Base-by-base conservation (phyloP, 2,329 filamentous ascomycete species). In the Rhynchosporium secalis region DNA sequence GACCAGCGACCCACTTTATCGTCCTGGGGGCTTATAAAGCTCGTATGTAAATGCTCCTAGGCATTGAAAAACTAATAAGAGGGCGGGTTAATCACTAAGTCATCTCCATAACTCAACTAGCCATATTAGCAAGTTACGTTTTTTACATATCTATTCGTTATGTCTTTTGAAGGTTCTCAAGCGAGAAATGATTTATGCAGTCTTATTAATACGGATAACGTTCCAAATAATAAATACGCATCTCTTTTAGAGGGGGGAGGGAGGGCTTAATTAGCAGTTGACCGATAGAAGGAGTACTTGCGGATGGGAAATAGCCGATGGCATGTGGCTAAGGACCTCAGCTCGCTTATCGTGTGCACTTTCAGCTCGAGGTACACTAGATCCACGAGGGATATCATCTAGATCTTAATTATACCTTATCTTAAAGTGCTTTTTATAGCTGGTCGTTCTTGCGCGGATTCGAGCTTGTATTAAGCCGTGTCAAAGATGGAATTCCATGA, bases 371-470 rank as follows among this genome's bases (percentile, higher is more conserved):
- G 48, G 36, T 51, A n/a, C 48, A 51, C 48, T 29, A 51, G 48
- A 51, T 51, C 29, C 29, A 36, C 33, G 13, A 51, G 36, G 48
- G 36, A n/a, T 51, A 31, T 51, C 15, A 51, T 51, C 12, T 20
- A 51, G 48, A 36, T 2, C 29, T 51, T 51, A 12, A 51, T 36
- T 26, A n/a, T 36, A 51, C 48, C 29, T 8, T 51, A 31, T 51
- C 48, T n/a, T 51, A 36, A 8, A 36, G 48, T 51, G 29, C 29
- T 51, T 31, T 51, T 15, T 8, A 51, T n/a, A 36, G 29, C 29
- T 20, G 29, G 29, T 51, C 13, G 48, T 29, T 49, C 47, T 51
- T 51, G 13, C 48, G 48, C 48, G 31, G 48, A 51, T 51, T 51
- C 48, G 48, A 51, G 48, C 48, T 51, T 51, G 13, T 20, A 2